Percentiles rank a stretch among this genome's conserved stretches.
Evolutionary conservation across 768 basidiomycete species (phyloP).

Genomic region (Clavulina sp.): DNA sequence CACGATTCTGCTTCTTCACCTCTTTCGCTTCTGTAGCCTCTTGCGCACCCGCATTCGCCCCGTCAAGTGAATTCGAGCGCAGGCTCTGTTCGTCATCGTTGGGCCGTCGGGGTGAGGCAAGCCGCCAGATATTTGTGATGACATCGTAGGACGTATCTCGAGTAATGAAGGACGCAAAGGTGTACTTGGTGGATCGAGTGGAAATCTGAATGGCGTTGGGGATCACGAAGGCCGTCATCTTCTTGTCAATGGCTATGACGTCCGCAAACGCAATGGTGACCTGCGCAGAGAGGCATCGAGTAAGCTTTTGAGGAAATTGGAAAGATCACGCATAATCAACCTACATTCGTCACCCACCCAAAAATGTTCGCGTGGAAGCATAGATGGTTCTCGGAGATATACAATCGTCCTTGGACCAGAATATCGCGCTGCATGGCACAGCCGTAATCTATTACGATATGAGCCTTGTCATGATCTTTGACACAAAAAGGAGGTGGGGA

Average conservation of each 20-base stretch:
- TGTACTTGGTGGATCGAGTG: conserved; percentile 63
- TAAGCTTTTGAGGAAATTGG: conserved; percentile 4
- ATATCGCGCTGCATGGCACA: conserved; percentile 95
- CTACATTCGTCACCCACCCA: conserved; percentile 93
- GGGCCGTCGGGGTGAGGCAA: conserved; percentile 53
- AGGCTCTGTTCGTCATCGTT: conserved; percentile 10
- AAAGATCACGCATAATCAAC: conserved; percentile 18
- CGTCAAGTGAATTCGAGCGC: neutral
- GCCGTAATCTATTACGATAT: conserved; percentile 59
- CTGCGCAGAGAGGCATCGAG: conserved; percentile 23
- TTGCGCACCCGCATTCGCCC: neutral
- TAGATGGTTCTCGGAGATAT: conserved; percentile 97
- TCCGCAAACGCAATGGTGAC: conserved; percentile 78
- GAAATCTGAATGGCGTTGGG: conserved; percentile 90
- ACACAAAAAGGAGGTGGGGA: neutral
- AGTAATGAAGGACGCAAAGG: conserved; percentile 90
- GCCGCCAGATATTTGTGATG: conserved; percentile 88
- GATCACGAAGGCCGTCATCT: conserved; percentile 94
- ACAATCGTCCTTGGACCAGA: conserved; percentile 84
- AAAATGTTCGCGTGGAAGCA: conserved; percentile 99
- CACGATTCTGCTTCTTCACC: conserved; percentile 13
- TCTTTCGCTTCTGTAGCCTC: no score
- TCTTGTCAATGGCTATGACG: conserved; percentile 77
- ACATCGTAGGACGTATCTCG: conserved; percentile 94
- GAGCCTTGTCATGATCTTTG: neutral